phyloP scores from a whole-genome alignment of 192 early-diverging fungal genomes.

The Coemansia sp. region DNA sequence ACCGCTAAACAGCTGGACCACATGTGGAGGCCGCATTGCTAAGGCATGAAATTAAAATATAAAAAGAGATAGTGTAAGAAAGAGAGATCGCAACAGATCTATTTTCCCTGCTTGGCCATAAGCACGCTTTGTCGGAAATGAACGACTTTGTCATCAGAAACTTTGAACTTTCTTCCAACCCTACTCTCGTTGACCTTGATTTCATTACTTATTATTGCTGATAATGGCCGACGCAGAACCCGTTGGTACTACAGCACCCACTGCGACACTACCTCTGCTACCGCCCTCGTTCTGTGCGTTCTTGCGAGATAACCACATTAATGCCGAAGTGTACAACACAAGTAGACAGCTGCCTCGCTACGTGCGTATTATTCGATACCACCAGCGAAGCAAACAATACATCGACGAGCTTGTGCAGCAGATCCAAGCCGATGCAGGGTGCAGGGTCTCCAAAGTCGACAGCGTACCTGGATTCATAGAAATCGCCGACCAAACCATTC shows the following conservation, averaged over 20 bases:
- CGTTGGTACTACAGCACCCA: background rate
- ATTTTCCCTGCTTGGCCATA: too few species aligned
- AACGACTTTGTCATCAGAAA: too few species aligned
- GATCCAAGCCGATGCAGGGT: slow-evolving; percentile 56
- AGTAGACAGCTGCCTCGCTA: slow-evolving; percentile 69
- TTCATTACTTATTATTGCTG: background rate
- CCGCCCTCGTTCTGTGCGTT: slow-evolving; percentile 71
- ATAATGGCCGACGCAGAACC: background rate
- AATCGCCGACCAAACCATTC: slow-evolving; percentile 44
- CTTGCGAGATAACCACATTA: slow-evolving; percentile 70
- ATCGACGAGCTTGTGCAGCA: slow-evolving; percentile 34
- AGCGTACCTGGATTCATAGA: slow-evolving; percentile 66
- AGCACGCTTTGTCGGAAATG: too few species aligned
- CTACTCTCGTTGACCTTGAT: too few species aligned
- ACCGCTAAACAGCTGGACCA: background rate
- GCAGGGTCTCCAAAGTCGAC: slow-evolving; percentile 51
- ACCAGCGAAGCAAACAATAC: slow-evolving; percentile 40
- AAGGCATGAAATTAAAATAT: background rate
- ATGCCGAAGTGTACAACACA: slow-evolving; percentile 64
- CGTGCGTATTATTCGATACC: slow-evolving; percentile 61
- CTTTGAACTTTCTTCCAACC: too few species aligned
- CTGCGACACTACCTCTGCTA: slow-evolving; percentile 18
- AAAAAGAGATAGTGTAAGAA: background rate
- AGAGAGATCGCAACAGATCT: background rate
- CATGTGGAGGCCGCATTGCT: slow-evolving; percentile 1